These are phyloP conservation scores for Onygena corvina DNA, from an alignment of 2,329 filamentous ascomycete species.

Conservation along the genomic window DNA sequence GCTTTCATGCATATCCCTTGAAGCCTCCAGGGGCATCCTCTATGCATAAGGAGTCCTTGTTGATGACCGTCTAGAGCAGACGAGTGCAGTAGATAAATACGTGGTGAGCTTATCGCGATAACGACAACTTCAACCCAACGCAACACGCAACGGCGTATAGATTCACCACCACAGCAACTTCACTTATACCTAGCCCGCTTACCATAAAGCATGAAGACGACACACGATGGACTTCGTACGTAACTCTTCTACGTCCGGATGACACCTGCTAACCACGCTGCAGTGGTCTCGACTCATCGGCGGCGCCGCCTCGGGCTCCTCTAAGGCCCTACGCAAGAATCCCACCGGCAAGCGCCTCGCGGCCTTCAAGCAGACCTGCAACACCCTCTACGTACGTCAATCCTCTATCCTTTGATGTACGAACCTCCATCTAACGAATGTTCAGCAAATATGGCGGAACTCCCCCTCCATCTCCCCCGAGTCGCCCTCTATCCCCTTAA, in stretches of 20 bases:
- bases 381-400: constrained; percentile 44
- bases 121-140: no score
- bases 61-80: no score
- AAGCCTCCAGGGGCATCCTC: no score
- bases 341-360: constrained; percentile 49
- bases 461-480: constrained; percentile 41
- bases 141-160: no score
- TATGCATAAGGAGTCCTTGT: no score
- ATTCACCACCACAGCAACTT: no score
- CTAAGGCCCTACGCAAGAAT: constrained; percentile 40
- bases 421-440: background rate
- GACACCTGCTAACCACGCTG: background rate
- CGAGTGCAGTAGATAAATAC: no score
- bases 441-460: constrained; percentile 50
- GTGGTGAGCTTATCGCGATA: no score
- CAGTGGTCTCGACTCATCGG: constrained; percentile 53
- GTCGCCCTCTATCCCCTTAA: constrained; percentile 38
- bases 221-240: constrained; percentile 37
- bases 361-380: constrained; percentile 50
- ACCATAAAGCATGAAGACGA: background rate
- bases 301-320: constrained; percentile 37
- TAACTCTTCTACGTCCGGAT: constrained; percentile 11
- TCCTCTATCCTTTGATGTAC: background rate
- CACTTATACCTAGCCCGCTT: no score
- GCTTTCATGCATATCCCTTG: no score